Percentiles rank a stretch among this genome's conserved stretches.
phyloP scores from a whole-genome alignment of 1,284 basidiomycete species.

The Bondarzewia mesenterica region DNA sequence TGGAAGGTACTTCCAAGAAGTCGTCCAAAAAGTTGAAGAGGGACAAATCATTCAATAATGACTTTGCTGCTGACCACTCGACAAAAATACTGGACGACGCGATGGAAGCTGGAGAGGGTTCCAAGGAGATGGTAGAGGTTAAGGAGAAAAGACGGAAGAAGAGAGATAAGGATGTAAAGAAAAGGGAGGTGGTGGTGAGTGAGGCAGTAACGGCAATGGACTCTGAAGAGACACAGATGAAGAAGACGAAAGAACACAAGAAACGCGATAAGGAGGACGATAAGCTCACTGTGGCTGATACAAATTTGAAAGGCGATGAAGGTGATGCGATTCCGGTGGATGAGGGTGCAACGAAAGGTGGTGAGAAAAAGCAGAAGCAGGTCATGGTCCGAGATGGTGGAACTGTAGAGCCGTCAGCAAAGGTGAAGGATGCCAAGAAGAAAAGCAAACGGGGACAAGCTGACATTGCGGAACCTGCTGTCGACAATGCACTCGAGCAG shows the following conservation, averaged over 20 bases:
- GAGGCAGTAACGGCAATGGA: not conserved
- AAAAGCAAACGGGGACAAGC: not conserved
- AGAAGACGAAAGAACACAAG: constrained; percentile 18
- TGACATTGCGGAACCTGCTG: not conserved
- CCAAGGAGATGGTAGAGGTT: not conserved
- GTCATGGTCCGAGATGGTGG: no score
- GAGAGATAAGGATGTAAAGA: not conserved
- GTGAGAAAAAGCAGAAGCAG: no score
- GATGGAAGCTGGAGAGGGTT: no score
- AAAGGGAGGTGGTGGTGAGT: not conserved
- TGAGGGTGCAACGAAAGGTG: not conserved
- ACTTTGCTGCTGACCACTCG: no score
- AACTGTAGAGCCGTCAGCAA: no score
- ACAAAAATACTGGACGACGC: no score
- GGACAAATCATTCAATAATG: no score
- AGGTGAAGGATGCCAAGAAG: constrained; percentile 15
- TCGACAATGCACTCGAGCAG: not conserved
- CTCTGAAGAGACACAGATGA: constrained; percentile 3
- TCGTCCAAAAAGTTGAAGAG: no score
- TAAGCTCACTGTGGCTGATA: constrained; percentile 1
- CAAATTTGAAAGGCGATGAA: constrained; percentile 11
- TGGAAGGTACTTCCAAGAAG: no score
- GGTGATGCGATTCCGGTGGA: not conserved
- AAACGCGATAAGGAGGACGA: constrained; percentile 6
- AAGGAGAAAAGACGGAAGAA: not conserved